These are phyloP conservation scores for Pyrus communis DNA, from an alignment of 306 rosid species.

Conservation along the genomic window DNA sequence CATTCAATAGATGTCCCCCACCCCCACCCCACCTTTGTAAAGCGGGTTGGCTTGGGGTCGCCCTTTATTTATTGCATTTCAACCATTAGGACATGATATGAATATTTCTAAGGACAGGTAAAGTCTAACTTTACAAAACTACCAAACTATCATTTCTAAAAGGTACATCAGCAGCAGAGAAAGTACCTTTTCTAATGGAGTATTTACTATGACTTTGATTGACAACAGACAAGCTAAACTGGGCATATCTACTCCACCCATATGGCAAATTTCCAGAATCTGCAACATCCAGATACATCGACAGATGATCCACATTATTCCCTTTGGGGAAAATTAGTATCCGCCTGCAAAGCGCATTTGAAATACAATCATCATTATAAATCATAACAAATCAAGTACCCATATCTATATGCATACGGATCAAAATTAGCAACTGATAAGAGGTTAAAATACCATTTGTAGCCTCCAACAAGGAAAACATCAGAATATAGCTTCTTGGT, in stretches of 20 bases:
- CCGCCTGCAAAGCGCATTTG: conserved; percentile 41
- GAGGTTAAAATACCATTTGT: conserved; percentile 44
- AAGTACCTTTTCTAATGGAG: conserved; percentile 69
- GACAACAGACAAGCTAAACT: conserved; percentile 61
- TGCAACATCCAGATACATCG: conserved; percentile 58
- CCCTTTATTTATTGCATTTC: background rate
- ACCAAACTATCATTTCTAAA: background rate
- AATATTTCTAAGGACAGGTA: background rate
- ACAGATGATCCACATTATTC: conserved; percentile 71
- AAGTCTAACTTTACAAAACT: conserved; percentile 3
- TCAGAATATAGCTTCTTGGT: conserved; percentile 56
- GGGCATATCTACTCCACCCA: conserved; percentile 45
- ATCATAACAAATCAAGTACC: conserved; percentile 7
- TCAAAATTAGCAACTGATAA: background rate
- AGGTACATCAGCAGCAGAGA: background rate
- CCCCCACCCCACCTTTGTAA: too few species aligned
- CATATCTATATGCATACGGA: background rate
- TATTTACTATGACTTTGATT: conserved; percentile 59
- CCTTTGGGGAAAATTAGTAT: conserved; percentile 73
- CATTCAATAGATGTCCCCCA: too few species aligned
- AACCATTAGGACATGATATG: background rate
- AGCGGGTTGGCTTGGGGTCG: too few species aligned
- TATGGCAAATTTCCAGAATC: conserved; percentile 45
- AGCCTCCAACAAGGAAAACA: conserved; percentile 40
- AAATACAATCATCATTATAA: background rate